phyloP scores from a whole-genome alignment of 192 early-diverging fungal genomes.

The Backusella liffmaniae region DNA sequence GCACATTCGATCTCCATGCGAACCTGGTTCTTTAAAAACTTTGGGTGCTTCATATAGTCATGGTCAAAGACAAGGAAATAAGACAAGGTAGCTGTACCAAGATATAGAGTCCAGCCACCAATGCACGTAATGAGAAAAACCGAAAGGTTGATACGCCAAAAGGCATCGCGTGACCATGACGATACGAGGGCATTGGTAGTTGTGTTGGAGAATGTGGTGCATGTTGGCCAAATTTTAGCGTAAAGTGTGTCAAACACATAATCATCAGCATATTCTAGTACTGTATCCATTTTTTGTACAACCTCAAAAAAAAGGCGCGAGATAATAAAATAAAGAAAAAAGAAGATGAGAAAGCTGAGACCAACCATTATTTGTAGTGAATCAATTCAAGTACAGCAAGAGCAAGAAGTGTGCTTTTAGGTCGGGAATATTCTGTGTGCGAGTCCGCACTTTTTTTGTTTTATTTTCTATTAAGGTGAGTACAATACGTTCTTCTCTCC shows the following conservation, averaged over 20 bases:
- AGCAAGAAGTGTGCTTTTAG: background rate
- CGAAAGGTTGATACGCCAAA: conserved; percentile 71
- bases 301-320: background rate
- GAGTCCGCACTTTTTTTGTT: background rate
- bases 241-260: conserved; percentile 66
- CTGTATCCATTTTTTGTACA: conserved; percentile 57
- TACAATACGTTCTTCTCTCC: background rate
- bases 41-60: conserved; percentile 88
- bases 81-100: conserved; percentile 69
- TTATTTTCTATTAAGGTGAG: background rate
- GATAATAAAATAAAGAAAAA: background rate
- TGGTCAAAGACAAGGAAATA: conserved; percentile 90
- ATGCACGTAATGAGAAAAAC: conserved; percentile 70
- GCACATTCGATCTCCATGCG: conserved; percentile 83
- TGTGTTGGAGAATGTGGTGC: conserved; percentile 38
- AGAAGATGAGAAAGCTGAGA: background rate
- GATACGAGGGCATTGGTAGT: conserved; percentile 34
- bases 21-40: conserved; percentile 89
- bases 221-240: conserved; percentile 42
- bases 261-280: conserved; percentile 62
- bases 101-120: conserved; percentile 81
- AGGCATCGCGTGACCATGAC: conserved; percentile 53
- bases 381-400: background rate
- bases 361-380: background rate
- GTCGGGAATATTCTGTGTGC: background rate